Conservation (phyloP, 208 protist genomes). For the Crithidia sp. region DNA sequence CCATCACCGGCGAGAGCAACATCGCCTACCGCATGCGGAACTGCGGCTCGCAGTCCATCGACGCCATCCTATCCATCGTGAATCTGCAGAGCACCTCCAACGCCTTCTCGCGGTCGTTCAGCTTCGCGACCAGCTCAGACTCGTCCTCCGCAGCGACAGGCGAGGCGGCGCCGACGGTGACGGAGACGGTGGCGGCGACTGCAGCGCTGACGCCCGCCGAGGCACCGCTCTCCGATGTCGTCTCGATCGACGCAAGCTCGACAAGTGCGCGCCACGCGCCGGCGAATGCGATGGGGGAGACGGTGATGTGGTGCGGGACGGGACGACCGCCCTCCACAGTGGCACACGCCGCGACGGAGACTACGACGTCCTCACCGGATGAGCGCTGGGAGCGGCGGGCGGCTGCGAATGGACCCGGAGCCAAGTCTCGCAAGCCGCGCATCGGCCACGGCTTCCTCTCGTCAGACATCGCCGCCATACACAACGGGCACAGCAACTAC, state of each 20-base stretch:
- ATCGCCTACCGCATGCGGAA: background rate
- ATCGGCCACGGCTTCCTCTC: conserved; percentile 12
- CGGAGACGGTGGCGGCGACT: conserved; percentile 1
- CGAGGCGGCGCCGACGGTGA: background rate
- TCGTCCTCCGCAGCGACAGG: background rate
- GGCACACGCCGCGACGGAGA: background rate
- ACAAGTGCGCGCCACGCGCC: conserved; percentile 2
- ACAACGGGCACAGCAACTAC: background rate
- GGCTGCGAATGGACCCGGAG: too few relatives aligned
- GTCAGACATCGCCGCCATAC: background rate
- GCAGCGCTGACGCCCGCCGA: conserved; percentile 2
- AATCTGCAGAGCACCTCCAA: conserved; percentile 47
- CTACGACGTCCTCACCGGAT: background rate
- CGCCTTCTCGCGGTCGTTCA: conserved; percentile 21
- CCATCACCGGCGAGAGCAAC: background rate
- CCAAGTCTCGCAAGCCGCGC: conserved; percentile 1
- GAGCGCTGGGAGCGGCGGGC: background rate
- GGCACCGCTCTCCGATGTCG: background rate
- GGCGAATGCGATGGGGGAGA: background rate
- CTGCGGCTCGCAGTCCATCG: conserved; percentile 34
- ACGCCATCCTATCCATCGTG: conserved; percentile 67
- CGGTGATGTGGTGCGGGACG: conserved; percentile 5
- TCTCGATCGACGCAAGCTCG: background rate
- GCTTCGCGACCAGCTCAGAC: conserved; percentile 25
- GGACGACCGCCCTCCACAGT: background rate